phyloP scores from a whole-genome alignment of 768 basidiomycete genomes.

The Lentinula boryana region DNA sequence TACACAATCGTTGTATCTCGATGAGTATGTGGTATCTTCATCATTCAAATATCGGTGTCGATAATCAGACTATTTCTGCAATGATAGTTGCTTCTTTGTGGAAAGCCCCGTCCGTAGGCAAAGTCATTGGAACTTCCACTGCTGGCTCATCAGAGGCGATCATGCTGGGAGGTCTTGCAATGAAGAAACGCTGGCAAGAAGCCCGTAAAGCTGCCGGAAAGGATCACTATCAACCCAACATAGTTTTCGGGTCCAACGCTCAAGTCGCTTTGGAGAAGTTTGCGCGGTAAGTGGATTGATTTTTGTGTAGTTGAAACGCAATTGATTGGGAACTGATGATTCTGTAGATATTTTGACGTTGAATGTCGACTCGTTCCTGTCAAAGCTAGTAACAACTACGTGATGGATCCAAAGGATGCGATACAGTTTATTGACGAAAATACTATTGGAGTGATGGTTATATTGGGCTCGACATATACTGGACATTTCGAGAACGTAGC shows the following conservation, averaged over 20 bases:
- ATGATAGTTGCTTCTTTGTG: slow-evolving; percentile 47
- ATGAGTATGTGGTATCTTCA: slow-evolving; percentile 35
- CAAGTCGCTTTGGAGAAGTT: slow-evolving; percentile 65
- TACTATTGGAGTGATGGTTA: slow-evolving; percentile 61
- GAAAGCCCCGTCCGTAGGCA: slow-evolving; percentile 52
- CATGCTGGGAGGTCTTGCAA: slow-evolving; percentile 63
- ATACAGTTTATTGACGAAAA: slow-evolving; percentile 62
- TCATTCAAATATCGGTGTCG: not conserved
- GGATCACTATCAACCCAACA: slow-evolving; percentile 48
- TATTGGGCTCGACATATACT: slow-evolving; percentile 49
- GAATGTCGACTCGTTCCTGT: slow-evolving; percentile 48
- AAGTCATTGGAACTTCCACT: slow-evolving; percentile 58
- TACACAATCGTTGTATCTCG: slow-evolving; percentile 49
- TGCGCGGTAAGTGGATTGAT: slow-evolving; percentile 31
- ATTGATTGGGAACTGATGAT: not conserved
- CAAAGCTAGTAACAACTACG: slow-evolving; percentile 35
- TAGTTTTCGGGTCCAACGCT: slow-evolving; percentile 55
- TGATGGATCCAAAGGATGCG: slow-evolving; percentile 54
- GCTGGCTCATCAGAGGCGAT: slow-evolving; percentile 65
- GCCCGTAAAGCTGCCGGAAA: slow-evolving; percentile 54
- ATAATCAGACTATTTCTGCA: not conserved
- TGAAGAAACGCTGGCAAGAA: slow-evolving; percentile 66
- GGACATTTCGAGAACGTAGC: slow-evolving; percentile 59
- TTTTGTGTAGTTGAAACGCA: no score
- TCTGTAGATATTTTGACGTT: slow-evolving; percentile 51